phyloP scores from a whole-genome alignment of 2,329 filamentous ascomycete species.

The Ceratocystis albifundus region DNA sequence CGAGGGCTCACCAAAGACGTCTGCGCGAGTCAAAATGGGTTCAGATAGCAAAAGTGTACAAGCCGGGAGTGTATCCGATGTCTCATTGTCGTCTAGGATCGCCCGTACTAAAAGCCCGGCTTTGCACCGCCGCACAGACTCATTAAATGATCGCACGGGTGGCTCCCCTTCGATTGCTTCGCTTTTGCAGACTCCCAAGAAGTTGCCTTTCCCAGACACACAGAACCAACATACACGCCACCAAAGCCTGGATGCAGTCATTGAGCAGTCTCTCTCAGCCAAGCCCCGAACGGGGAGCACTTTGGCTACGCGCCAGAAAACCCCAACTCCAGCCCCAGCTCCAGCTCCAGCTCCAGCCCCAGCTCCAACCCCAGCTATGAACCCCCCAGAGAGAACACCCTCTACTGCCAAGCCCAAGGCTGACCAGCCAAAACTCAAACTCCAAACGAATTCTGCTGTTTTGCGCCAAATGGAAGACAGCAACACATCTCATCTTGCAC shows the following conservation, averaged over 20 bases:
- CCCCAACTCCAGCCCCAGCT: too few relatives aligned
- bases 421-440: constrained; percentile 18
- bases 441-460: constrained; percentile 21
- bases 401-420: not conserved
- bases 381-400: not conserved
- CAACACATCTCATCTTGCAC: not conserved
- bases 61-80: not conserved
- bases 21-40: not conserved
- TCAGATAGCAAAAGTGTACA: not conserved
- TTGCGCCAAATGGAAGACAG: constrained; percentile 21
- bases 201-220: not conserved
- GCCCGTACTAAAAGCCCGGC: not conserved
- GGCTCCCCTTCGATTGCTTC: not conserved
- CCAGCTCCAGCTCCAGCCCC: not conserved
- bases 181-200: not conserved
- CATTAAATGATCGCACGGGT: constrained; percentile 8
- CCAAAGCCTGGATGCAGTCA: constrained; percentile 19
- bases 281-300: not conserved
- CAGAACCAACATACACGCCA: constrained; percentile 12
- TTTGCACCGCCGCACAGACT: constrained; percentile 12
- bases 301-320: not conserved
- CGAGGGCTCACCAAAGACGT: not conserved
- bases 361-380: not conserved
- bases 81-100: not conserved
- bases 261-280: not conserved